Evolutionary conservation across 2,329 filamentous ascomycete species (phyloP), one percentile per base, ranked within the genome.

Genomic region (Arthroderma sp.): DNA sequence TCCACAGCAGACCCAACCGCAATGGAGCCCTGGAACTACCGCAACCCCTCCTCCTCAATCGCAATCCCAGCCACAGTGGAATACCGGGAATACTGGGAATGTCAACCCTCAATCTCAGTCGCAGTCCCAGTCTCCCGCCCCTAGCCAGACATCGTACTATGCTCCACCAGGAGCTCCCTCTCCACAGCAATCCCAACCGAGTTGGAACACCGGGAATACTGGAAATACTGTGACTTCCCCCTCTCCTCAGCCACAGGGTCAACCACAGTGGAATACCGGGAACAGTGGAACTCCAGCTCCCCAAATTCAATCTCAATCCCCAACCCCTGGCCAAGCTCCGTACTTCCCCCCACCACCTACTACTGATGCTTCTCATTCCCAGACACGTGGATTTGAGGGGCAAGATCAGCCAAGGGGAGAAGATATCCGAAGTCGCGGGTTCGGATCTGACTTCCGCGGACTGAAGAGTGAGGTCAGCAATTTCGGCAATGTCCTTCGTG

Each of bases 301-400:
- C 9, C 28, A 34, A 27, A 22, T 15, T 27, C 43, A 27, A 30
- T 4, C 22, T 28, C 44, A 42, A 34, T 41, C 38, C n/a, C 8
- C 29, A 7, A 22, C 29, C 22, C 42, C 33, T 37, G 46, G 27
- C 34, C 56, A 65, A 44, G 56, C 55, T 2, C 63, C 63, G 2
- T 65, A 67, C 38, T 69, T 67, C 50, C 59, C 65, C 10, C 66
- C 68, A 43, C 65, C 66, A 10, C 65, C 63, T 5, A 63, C 62
- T 5, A 48, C 51, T 33, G 60, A 64, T 45, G 2, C 41, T 11
- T 50, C 55, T 4, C 57, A 62, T 43, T 58, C 55, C n/a, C 55
- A 56, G 43, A 57, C 53, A 31, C 63, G 61, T 34, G 63, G 56
- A 43, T 46, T 56, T 38, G 54, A 50, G n/a, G 34, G 36, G 3